Conservation (phyloP, 2,329 filamentous ascomycete species). For the Colletotrichum sp. region DNA sequence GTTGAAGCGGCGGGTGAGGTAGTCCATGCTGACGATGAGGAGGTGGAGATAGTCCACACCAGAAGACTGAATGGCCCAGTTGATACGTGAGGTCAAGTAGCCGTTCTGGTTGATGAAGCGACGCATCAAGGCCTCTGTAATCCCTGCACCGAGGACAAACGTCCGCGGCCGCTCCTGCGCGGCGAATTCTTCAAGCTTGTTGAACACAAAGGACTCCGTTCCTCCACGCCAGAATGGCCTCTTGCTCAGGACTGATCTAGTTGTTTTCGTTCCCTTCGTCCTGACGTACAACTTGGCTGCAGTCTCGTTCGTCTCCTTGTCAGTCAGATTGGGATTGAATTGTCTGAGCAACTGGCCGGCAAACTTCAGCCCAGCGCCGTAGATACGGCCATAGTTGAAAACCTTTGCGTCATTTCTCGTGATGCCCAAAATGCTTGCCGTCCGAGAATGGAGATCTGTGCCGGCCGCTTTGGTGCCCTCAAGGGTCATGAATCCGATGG, state of each 20-base stretch:
- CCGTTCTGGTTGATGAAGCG: slow-evolving; percentile 86
- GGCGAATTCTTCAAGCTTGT: slow-evolving; percentile 96
- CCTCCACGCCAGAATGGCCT: slow-evolving; percentile 92
- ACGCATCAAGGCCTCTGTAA: slow-evolving; percentile 92
- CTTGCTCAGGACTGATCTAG: slow-evolving; percentile 72
- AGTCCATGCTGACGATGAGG: slow-evolving; percentile 93
- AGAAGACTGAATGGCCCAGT: slow-evolving; percentile 98
- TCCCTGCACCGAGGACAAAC: slow-evolving; percentile 90
- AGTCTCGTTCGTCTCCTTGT: slow-evolving; percentile 76
- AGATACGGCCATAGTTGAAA: slow-evolving; percentile 98
- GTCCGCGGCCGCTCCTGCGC: slow-evolving; percentile 91
- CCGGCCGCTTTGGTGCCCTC: slow-evolving; percentile 94
- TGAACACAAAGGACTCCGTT: slow-evolving; percentile 97
- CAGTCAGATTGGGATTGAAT: slow-evolving; percentile 86
- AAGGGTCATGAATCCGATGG: slow-evolving; percentile 98
- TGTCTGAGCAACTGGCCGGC: slow-evolving; percentile 88
- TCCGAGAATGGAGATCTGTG: slow-evolving; percentile 93
- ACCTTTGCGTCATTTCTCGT: slow-evolving; percentile 95
- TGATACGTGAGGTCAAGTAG: slow-evolving; percentile 95
- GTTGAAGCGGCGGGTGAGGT: slow-evolving; percentile 83
- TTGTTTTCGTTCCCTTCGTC: slow-evolving; percentile 90
- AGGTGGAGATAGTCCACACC: slow-evolving; percentile 97
- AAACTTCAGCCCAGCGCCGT: slow-evolving; percentile 95
- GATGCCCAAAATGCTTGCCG: slow-evolving; percentile 89
- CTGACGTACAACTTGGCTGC: slow-evolving; percentile 83